phyloP scores from a whole-genome alignment of 805 yeast species.

The Wickerhamomyces mucosus region DNA sequence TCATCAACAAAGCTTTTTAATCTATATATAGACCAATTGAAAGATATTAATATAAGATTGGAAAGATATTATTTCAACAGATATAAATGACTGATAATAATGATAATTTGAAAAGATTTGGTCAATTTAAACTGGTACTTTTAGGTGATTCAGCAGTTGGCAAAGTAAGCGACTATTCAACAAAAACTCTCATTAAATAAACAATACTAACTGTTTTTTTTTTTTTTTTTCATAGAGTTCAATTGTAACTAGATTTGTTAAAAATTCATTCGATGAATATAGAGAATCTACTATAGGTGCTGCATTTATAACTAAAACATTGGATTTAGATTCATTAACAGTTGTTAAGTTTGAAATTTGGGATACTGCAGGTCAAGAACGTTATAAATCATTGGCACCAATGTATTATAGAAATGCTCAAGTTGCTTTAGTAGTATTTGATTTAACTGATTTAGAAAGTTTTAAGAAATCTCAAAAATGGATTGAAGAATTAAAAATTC shows the following conservation, averaged over 20 bases:
- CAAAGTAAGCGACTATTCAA: no score
- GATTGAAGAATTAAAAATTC: conserved; percentile 86
- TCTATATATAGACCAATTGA: not conserved
- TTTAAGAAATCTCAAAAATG: conserved; percentile 76
- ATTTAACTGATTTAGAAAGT: conserved; percentile 42
- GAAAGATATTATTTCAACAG: conserved; percentile 1
- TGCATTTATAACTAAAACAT: conserved; percentile 83
- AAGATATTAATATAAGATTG: not conserved
- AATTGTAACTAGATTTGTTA: not conserved
- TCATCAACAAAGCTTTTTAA: not conserved
- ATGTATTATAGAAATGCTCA: conserved; percentile 77
- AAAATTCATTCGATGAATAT: no score
- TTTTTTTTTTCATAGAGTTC: not conserved
- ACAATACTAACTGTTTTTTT: no score
- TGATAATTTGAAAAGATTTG: conserved; percentile 3
- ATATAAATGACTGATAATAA: not conserved
- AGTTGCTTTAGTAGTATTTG: conserved; percentile 83
- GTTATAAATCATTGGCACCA: conserved; percentile 76
- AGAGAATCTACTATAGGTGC: conserved; percentile 98
- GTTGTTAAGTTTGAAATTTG: conserved; percentile 40
- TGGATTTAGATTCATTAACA: conserved; percentile 35
- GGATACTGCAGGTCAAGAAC: conserved; percentile 95
- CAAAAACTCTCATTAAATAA: no score
- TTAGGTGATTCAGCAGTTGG: no score
- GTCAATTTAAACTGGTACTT: conserved; percentile 59